Conservation (phyloP, 2,329 filamentous ascomycete genomes). For the Aspergillus sp. region DNA sequence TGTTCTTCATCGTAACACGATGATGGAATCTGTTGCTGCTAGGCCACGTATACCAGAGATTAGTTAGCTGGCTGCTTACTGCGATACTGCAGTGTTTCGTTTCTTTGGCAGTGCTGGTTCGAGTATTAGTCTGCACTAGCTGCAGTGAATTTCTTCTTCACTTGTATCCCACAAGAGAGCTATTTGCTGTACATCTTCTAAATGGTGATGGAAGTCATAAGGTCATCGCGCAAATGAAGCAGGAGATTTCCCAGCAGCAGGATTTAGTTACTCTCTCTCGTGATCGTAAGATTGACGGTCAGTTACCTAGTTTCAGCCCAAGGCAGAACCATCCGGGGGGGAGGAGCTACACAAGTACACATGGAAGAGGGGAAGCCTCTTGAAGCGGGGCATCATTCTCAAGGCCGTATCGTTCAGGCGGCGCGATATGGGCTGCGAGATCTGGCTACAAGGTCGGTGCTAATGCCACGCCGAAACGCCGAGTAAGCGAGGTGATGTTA, state of each 20-base stretch:
- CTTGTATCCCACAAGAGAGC: neutral
- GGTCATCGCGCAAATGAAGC: no score
- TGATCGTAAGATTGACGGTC: no score
- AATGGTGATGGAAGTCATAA: neutral
- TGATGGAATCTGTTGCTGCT: neutral
- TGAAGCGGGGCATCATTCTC: neutral
- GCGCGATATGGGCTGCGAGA: neutral
- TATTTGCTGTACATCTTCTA: neutral
- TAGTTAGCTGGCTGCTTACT: neutral
- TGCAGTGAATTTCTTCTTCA: neutral
- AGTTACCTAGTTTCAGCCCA: no score
- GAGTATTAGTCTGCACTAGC: neutral
- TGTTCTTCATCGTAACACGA: neutral
- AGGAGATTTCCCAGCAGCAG: neutral
- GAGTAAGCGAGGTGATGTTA: neutral
- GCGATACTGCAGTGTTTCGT: neutral
- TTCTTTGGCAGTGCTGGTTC: conserved; percentile 8
- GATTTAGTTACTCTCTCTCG: no score
- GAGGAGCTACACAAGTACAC: no score
- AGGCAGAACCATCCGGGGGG: no score
- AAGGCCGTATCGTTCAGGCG: neutral
- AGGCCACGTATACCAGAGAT: neutral
- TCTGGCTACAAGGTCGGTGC: neutral
- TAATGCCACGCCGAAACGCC: conserved; percentile 3
- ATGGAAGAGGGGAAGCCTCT: neutral